phyloP scores from a whole-genome alignment of 2,329 filamentous ascomycete genomes.

The Elsinoe arachidis region DNA sequence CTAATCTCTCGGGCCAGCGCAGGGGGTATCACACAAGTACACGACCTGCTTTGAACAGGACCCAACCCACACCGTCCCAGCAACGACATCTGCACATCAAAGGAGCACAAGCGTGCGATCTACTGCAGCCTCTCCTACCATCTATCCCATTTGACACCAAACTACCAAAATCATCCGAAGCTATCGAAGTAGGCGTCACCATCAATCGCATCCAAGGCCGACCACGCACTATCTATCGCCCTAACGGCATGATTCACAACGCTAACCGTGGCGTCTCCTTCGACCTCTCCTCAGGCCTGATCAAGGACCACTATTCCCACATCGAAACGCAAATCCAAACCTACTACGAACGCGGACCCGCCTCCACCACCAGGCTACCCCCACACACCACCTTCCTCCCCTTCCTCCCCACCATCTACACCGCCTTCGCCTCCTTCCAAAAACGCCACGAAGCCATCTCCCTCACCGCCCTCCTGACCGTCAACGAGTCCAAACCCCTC shows the following conservation, averaged over 20 bases:
- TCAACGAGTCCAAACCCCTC: slow-evolving; percentile 31
- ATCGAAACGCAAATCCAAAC: slow-evolving; percentile 32
- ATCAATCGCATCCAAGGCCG: slow-evolving; percentile 54
- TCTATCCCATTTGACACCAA: slow-evolving; percentile 26
- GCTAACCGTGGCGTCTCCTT: slow-evolving; percentile 52
- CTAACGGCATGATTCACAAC: slow-evolving; percentile 33
- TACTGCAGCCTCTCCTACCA: slow-evolving; percentile 41
- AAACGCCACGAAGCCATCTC: slow-evolving; percentile 57
- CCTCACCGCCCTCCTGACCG: slow-evolving; percentile 44
- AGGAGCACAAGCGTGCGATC: slow-evolving; percentile 44
- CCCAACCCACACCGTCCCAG: slow-evolving; percentile 25
- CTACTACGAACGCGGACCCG: slow-evolving; percentile 32
- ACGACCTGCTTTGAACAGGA: slow-evolving; percentile 12
- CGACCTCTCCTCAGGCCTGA: slow-evolving; percentile 43
- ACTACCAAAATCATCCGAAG: slow-evolving; percentile 25
- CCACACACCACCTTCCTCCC: slow-evolving; percentile 27
- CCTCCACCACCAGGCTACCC: slow-evolving; percentile 37
- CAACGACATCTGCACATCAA: slow-evolving; percentile 49
- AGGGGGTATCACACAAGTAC: slow-evolving; percentile 40
- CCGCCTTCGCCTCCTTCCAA: slow-evolving; percentile 51
- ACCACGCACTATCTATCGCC: slow-evolving; percentile 52
- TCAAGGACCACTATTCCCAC: slow-evolving; percentile 23
- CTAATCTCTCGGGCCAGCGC: neutral
- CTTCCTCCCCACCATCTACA: slow-evolving; percentile 37
- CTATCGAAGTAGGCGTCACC: slow-evolving; percentile 50